Base-by-base conservation (phyloP, 345 rosid species). In the Melastoma malabathricum region DNA sequence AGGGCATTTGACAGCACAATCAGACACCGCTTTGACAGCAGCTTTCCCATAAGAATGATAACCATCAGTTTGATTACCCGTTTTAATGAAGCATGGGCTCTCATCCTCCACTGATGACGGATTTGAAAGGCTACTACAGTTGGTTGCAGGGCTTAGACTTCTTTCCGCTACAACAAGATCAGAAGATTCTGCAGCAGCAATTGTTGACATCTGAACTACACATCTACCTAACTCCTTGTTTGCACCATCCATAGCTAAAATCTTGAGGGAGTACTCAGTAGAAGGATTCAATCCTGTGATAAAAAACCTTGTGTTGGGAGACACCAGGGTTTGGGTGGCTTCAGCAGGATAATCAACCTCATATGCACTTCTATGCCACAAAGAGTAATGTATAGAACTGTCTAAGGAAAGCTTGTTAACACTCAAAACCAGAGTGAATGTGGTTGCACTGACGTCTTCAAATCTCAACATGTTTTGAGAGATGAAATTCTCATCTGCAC, bases 111-210 rank as follows among this genome's bases (percentile, higher is more conserved):
- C 90, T 0, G 94, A 79, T 12, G 89, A 88, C 44, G 95, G 94
- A 66, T 76, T 82, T 50, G 83, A 87, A 64, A 86, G 78, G 60
- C 84, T 84, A 62, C 96, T 90, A 69, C 94, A 83, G 61, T 84
- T 82, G 38, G 96, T 90, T n/a, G 73, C 67, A 13, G 96, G 96
- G 69, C 96, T 90, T 59, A 84, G 94, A 50, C 96, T 82, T 79
- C 93, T 79, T 74, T 82, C 98, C 2, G 64, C 69, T 16, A 60
- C 61, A 0, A 59, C 55, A 58, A 71, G 65, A 59, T 75, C 78
- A 0, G 63, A 62, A 55, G 67, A 34, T 7, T 34, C 77, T 47
- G 69, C 80, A 61, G 64, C 67, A 34, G 52, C 18, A 59, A 46
- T 56, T 0, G 86, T 80, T 50, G 77, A 48, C 50, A 70, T 62